A percentile compares a stretch with the other conserved stretches of the same genome.
Conservation (phyloP, 768 basidiomycete genomes). For the Hortiboletus campestris region DNA sequence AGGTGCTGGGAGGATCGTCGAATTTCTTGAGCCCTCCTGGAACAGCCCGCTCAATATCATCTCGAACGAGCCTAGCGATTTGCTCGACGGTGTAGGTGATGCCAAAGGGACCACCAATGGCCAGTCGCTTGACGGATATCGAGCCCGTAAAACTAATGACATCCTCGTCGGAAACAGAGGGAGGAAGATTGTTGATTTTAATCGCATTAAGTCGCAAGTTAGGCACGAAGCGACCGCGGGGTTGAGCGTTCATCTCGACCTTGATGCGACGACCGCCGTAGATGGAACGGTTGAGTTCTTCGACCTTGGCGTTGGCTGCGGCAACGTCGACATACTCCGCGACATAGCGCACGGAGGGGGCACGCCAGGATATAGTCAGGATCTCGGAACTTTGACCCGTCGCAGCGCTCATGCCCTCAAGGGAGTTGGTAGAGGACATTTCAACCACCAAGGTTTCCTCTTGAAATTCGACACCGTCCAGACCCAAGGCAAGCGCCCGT, state of each 20-base stretch:
- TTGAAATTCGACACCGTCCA: slow-evolving; percentile 51
- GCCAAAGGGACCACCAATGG: slow-evolving; percentile 22
- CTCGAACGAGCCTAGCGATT: slow-evolving; percentile 22
- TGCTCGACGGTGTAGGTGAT: slow-evolving; percentile 16
- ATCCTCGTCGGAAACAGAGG: slow-evolving; percentile 19
- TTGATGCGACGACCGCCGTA: slow-evolving; percentile 45
- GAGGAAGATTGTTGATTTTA: slow-evolving; percentile 44
- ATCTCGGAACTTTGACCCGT: slow-evolving; percentile 34
- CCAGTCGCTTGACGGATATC: slow-evolving; percentile 22
- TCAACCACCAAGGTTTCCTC: slow-evolving; percentile 43
- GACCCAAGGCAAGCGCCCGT: slow-evolving; percentile 38
- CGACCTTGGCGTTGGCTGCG: slow-evolving; percentile 30
- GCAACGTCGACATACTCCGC: slow-evolving; percentile 38
- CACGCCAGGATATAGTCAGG: slow-evolving; percentile 51
- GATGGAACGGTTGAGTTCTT: slow-evolving; percentile 35
- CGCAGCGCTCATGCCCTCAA: slow-evolving; percentile 42
- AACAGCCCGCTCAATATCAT: slow-evolving; percentile 22
- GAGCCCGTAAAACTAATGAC: slow-evolving; percentile 34
- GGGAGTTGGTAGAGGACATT: slow-evolving; percentile 37
- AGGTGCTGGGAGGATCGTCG: slow-evolving; percentile 22
- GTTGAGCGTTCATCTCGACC: slow-evolving; percentile 43
- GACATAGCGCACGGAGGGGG: slow-evolving; percentile 46
- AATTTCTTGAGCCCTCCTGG: slow-evolving; percentile 23
- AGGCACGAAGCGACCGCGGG: slow-evolving; percentile 28
- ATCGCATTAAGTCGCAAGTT: slow-evolving; percentile 36